Percentiles rank a stretch among this genome's conserved stretches.
These are phyloP conservation scores for Ramularia endophylla DNA, from an alignment of 2,329 filamentous ascomycete species.

Conservation along the genomic window DNA sequence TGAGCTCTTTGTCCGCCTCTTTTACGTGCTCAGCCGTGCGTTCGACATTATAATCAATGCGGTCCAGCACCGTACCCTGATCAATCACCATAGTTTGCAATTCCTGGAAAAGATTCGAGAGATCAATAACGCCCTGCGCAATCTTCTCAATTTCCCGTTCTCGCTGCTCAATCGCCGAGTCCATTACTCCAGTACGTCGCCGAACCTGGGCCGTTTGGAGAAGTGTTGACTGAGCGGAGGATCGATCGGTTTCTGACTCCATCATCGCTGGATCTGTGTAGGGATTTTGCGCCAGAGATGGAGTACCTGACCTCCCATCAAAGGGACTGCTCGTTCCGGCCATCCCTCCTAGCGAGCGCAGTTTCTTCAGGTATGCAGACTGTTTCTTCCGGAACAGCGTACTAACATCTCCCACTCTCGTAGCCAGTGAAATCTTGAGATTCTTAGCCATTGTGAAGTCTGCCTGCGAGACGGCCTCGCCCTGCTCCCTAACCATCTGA, in stretches of 20 bases:
- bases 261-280: conserved; percentile 83
- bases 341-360: conserved; percentile 41
- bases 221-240: conserved; percentile 82
- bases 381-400: conserved; percentile 95
- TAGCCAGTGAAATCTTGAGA: conserved; percentile 84
- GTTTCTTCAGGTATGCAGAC: conserved; percentile 78
- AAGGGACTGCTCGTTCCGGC: conserved; percentile 35
- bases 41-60: conserved; percentile 81
- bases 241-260: conserved; percentile 90
- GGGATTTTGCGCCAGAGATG: conserved; percentile 45
- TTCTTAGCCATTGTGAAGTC: conserved; percentile 97
- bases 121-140: conserved; percentile 93
- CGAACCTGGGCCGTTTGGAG: conserved; percentile 61
- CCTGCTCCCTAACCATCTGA: conserved; percentile 75
- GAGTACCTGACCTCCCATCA: conserved; percentile 40
- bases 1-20: conserved; percentile 85
- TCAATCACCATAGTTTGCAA: conserved; percentile 78
- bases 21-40: conserved; percentile 92
- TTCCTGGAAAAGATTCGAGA: conserved; percentile 95
- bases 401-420: conserved; percentile 85
- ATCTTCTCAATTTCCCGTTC: conserved; percentile 98
- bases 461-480: conserved; percentile 65
- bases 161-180: conserved; percentile 79
- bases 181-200: conserved; percentile 62
- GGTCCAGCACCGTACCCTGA: conserved; percentile 47